Percentiles rank a stretch among this genome's conserved stretches.
Evolutionary conservation across 2,329 filamentous ascomycete species (phyloP).

Genomic region (Exophiala viscosa): DNA sequence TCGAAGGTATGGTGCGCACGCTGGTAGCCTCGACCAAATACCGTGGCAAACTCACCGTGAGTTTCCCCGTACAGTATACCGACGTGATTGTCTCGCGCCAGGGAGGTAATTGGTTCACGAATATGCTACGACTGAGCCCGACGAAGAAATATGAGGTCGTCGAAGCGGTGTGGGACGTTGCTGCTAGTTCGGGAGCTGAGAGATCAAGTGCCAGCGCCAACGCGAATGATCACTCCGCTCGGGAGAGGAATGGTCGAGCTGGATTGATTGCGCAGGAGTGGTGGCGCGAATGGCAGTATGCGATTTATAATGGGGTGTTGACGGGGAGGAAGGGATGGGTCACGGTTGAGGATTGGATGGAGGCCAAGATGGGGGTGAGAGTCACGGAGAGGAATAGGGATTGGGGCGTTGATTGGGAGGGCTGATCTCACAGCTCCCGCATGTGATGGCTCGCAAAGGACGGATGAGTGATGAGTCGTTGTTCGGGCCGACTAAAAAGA

Average conservation of each 20-base stretch:
- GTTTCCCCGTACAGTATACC: constrained; percentile 27
- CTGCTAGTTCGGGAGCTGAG: neutral
- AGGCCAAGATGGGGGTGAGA: constrained; percentile 20
- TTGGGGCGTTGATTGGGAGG: constrained; percentile 14
- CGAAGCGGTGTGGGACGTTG: constrained; percentile 28
- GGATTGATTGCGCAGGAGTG: constrained; percentile 25
- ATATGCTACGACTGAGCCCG: constrained; percentile 24
- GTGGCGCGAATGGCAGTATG: constrained; percentile 30
- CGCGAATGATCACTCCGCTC: neutral
- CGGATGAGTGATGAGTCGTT: too few species aligned
- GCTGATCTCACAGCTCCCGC: too few species aligned
- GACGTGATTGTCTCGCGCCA: constrained; percentile 26
- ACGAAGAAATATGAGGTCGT: constrained; percentile 30
- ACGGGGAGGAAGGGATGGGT: constrained; percentile 14
- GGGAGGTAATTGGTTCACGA: constrained; percentile 27
- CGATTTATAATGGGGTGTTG: constrained; percentile 24
- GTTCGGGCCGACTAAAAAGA: too few species aligned
- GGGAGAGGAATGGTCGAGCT: constrained; percentile 2
- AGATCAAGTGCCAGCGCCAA: neutral
- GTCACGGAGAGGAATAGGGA: constrained; percentile 15
- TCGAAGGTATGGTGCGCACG: constrained; percentile 31
- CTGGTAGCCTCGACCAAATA: constrained; percentile 30
- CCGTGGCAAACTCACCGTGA: constrained; percentile 27
- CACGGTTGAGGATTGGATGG: constrained; percentile 22
- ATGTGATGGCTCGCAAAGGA: too few species aligned